These are phyloP conservation scores for Cercospora sp. DNA, from an alignment of 2,329 filamentous ascomycete species.

Conservation along the genomic window DNA sequence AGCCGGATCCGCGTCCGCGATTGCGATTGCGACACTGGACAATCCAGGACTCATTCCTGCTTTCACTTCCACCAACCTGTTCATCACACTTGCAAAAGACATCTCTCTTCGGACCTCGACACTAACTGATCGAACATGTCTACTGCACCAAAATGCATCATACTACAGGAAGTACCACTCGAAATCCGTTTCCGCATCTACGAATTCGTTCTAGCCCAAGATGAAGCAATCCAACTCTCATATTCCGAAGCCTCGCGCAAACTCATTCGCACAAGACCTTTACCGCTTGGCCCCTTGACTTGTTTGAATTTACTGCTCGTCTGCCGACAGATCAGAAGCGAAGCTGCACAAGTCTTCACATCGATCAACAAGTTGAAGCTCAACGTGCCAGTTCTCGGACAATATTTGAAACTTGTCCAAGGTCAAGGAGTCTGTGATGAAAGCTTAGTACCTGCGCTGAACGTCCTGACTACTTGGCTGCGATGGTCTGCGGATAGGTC, in stretches of 20 bases:
- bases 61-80: neutral
- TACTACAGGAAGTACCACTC: neutral
- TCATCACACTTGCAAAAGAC: neutral
- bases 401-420: neutral
- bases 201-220: neutral
- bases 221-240: slow-evolving; percentile 1
- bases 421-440: neutral
- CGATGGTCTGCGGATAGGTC: neutral
- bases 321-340: neutral
- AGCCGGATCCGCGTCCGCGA: neutral
- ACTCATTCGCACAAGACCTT: neutral
- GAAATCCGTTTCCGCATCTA: slow-evolving; percentile 10
- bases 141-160: neutral
- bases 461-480: slow-evolving; percentile 6
- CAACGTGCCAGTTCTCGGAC: neutral
- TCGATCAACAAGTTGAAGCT: neutral
- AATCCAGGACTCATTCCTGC: neutral
- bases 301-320: neutral
- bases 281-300: neutral
- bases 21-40: neutral
- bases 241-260: neutral
- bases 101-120: neutral
- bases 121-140: neutral
- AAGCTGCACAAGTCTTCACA: neutral
- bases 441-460: neutral